phyloP scores from a whole-genome alignment of 805 yeast genomes.

The Candida sphagnicola region DNA sequence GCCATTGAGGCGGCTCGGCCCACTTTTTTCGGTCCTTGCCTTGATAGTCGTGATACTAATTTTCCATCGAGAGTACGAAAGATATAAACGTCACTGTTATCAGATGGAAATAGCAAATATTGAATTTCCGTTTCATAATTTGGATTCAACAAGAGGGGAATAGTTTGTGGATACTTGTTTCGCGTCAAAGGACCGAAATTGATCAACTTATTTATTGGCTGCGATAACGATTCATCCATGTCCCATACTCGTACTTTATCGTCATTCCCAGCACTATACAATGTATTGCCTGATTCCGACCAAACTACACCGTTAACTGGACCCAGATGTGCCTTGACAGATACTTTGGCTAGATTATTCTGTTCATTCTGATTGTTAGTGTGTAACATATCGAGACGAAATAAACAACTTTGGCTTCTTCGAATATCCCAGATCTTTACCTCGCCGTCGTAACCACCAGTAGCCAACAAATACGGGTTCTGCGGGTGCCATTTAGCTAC shows the following conservation, averaged over 20 bases:
- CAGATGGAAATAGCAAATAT: constrained; percentile 67
- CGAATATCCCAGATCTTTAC: constrained; percentile 85
- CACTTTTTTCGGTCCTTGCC: constrained; percentile 35
- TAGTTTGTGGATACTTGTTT: constrained; percentile 48
- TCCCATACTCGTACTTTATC: constrained; percentile 83
- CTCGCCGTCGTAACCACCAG: constrained; percentile 81
- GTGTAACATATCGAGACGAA: constrained; percentile 55
- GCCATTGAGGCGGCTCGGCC: constrained; percentile 52
- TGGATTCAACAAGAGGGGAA: constrained; percentile 53
- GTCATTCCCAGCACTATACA: constrained; percentile 73
- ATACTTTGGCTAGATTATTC: constrained; percentile 25
- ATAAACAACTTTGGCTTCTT: constrained; percentile 58
- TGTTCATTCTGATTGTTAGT: constrained; percentile 22
- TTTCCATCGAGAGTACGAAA: constrained; percentile 60
- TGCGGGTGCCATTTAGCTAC: constrained; percentile 75
- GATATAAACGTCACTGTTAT: constrained; percentile 65
- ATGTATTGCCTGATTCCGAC: constrained; percentile 59
- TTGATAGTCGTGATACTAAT: constrained; percentile 51
- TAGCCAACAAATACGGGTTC: constrained; percentile 56
- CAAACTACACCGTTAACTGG: constrained; percentile 78
- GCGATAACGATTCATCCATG: constrained; percentile 33
- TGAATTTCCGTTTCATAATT: constrained; percentile 50
- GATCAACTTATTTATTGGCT: constrained; percentile 55
- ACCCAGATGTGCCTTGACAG: constrained; percentile 67
- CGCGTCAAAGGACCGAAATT: constrained; percentile 78